These are phyloP conservation scores for Zoysia matrella DNA, from an alignment of 202 grass and related monocot species.

Conservation along the genomic window DNA sequence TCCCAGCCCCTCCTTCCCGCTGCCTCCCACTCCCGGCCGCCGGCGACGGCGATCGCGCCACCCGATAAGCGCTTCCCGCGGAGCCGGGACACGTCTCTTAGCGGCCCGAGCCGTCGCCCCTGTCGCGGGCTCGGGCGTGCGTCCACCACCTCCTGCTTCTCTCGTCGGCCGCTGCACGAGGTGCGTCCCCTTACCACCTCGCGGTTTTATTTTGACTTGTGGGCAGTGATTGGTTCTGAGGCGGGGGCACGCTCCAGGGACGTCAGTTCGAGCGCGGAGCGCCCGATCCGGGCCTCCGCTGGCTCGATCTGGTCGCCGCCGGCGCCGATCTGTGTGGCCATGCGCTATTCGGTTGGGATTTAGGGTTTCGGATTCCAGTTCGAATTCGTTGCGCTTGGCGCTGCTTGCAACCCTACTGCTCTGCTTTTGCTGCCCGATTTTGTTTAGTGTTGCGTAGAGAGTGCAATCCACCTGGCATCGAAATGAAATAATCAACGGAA, in stretches of 20 bases:
- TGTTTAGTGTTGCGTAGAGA: slow-evolving; percentile 16
- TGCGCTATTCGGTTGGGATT: slow-evolving; percentile 37
- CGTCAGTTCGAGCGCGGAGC: slow-evolving; percentile 20
- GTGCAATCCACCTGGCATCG: slow-evolving; percentile 32
- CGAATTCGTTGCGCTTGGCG: slow-evolving; percentile 8
- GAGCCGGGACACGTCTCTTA: not conserved
- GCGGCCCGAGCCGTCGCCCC: slow-evolving; percentile 20
- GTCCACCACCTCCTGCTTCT: slow-evolving; percentile 30
- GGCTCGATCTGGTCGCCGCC: slow-evolving; percentile 54
- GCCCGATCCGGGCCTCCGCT: slow-evolving; percentile 43
- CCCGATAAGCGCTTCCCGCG: not conserved
- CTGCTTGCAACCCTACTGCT: slow-evolving; percentile 1
- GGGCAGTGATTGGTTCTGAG: not conserved
- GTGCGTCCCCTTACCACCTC: slow-evolving; percentile 58
- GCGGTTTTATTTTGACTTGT: slow-evolving; percentile 36
- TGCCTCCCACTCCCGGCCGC: slow-evolving; percentile 5
- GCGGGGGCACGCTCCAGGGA: slow-evolving; percentile 1
- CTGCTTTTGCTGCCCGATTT: slow-evolving; percentile 36
- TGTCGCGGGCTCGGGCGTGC: slow-evolving; percentile 13
- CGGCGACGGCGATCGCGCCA: slow-evolving; percentile 51
- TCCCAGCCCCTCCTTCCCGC: not conserved
- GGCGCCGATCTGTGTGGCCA: slow-evolving; percentile 46
- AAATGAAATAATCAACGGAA: slow-evolving; percentile 39
- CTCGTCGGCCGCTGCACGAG: slow-evolving; percentile 51
- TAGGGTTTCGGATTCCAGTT: slow-evolving; percentile 52